These are phyloP conservation scores for Boehmeria nivea DNA, from an alignment of 306 rosid genomes.

Conservation along the genomic window DNA sequence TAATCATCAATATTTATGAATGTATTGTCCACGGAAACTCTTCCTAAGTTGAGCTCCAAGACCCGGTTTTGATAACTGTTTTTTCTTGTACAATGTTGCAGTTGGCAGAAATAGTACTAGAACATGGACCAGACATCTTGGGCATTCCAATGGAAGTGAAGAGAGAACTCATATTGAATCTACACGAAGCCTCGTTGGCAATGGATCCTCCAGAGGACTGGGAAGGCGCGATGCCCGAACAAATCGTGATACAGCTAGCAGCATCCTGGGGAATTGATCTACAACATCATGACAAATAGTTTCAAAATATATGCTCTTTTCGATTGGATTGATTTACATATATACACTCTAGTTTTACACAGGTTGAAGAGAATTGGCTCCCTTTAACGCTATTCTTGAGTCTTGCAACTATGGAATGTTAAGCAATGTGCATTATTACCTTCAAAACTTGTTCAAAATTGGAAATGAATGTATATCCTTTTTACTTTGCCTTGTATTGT, in stretches of 20 bases:
- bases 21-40: too few relatives aligned
- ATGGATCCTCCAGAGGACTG: constrained; percentile 75
- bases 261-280: constrained; percentile 82
- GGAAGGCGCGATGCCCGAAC: constrained; percentile 83
- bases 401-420: not conserved
- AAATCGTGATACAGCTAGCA: constrained; percentile 79
- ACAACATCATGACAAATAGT: constrained; percentile 55
- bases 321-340: not conserved
- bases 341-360: not conserved
- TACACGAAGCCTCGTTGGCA: constrained; percentile 69
- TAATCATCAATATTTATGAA: too few relatives aligned
- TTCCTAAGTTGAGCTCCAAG: too few relatives aligned
- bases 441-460: not conserved
- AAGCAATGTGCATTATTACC: not conserved
- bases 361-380: not conserved
- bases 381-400: too few relatives aligned
- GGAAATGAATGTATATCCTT: constrained; percentile 5
- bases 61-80: too few relatives aligned
- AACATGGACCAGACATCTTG: constrained; percentile 66
- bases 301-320: not conserved
- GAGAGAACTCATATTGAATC: constrained; percentile 69
- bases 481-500: not conserved
- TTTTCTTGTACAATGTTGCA: constrained; percentile 18
- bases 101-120: constrained; percentile 79
- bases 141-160: constrained; percentile 73